Percentiles rank a stretch among this genome's conserved stretches.
Evolutionary conservation across 2,329 filamentous ascomycete species (phyloP).

Genomic region (Fusarium annulatum): DNA sequence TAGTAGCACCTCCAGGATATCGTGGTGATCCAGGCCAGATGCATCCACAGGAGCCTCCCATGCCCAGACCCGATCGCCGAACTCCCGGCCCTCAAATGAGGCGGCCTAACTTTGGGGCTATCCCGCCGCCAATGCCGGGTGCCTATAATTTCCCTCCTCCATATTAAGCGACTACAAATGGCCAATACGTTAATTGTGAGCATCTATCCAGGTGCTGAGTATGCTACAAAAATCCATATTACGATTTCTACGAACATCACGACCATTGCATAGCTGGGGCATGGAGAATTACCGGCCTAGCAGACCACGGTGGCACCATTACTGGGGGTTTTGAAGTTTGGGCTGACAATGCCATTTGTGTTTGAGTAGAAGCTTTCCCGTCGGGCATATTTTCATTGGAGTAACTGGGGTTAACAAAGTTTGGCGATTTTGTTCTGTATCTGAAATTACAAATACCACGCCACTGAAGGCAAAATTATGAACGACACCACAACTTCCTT

Average conservation of each 20-base stretch:
- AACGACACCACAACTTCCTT: constrained; percentile 12
- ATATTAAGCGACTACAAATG: constrained; percentile 24
- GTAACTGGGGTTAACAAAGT: constrained; percentile 40
- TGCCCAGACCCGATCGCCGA: constrained; percentile 41
- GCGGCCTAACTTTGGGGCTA: constrained; percentile 35
- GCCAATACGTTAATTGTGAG: constrained; percentile 18
- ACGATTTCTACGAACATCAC: constrained; percentile 46
- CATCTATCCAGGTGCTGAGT: constrained; percentile 21
- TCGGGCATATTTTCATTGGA: constrained; percentile 39
- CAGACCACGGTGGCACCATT: constrained; percentile 41
- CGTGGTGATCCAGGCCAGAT: constrained; percentile 42
- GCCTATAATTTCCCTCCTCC: constrained; percentile 36
- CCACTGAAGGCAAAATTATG: constrained; percentile 38
- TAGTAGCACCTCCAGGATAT: constrained; percentile 42
- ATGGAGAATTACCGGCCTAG: constrained; percentile 43
- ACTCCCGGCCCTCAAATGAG: constrained; percentile 45
- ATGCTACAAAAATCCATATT: constrained; percentile 32
- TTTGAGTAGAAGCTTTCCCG: constrained; percentile 39
- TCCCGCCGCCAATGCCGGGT: constrained; percentile 37
- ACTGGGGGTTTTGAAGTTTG: constrained; percentile 40
- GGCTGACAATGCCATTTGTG: constrained; percentile 35
- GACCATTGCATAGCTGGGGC: constrained; percentile 44
- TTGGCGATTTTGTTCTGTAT: constrained; percentile 36
- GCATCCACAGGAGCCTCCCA: constrained; percentile 41
- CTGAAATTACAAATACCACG: constrained; percentile 42